phyloP scores from a whole-genome alignment of 306 rosid species.

The Mucuna pruriens region DNA sequence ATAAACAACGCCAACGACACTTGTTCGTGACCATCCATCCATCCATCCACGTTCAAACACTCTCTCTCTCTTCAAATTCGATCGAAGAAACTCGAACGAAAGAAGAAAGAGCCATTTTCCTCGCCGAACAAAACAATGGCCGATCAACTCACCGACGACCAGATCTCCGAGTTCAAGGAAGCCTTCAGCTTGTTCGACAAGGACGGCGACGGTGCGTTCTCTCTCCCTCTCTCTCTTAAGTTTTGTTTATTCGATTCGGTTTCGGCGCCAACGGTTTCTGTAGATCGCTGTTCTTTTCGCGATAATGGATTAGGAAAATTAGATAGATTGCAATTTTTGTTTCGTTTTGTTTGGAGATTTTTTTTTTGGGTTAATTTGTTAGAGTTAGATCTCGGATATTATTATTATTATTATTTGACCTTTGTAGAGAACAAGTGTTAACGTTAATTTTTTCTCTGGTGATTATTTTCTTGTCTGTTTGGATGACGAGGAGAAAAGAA shows the following conservation, averaged over 20 bases:
- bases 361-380: background rate
- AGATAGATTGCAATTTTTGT: background rate
- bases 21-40: background rate
- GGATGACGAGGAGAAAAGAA: background rate
- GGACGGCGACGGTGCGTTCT: constrained; percentile 71
- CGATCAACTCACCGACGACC: constrained; percentile 77
- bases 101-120: constrained; percentile 8
- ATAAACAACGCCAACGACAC: constrained; percentile 20
- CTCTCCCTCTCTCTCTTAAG: background rate
- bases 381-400: background rate
- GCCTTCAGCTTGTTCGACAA: constrained; percentile 78
- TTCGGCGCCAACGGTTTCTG: background rate
- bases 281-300: constrained; percentile 28
- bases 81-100: background rate
- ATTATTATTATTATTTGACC: background rate
- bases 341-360: background rate
- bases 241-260: background rate
- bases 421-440: background rate
- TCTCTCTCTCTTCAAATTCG: background rate
- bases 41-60: constrained; percentile 6
- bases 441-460: background rate
- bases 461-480: background rate
- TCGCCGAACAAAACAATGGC: constrained; percentile 49
- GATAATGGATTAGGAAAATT: background rate
- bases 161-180: constrained; percentile 86